Evolutionary conservation across 2,329 filamentous ascomycete genomes (phyloP).

Genomic region (Sporothrix schenckii): DNA sequence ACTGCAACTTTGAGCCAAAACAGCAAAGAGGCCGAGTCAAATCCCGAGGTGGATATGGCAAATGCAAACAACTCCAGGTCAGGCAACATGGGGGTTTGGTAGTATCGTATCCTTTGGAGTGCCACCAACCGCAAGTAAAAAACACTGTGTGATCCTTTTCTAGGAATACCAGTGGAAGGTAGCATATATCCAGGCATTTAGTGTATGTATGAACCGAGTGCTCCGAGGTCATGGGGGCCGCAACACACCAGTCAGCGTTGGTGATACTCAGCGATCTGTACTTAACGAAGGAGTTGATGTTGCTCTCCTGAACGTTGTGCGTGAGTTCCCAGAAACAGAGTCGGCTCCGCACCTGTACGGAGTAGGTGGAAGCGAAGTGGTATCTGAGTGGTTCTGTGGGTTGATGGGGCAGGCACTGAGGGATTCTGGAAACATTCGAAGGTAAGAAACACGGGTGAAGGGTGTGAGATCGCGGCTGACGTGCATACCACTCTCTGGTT

Average conservation of each 20-base stretch:
- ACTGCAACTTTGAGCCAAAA: slow-evolving; percentile 2
- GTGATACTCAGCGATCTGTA: slow-evolving; percentile 1
- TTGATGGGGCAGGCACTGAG: slow-evolving; percentile 15
- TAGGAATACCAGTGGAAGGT: background rate
- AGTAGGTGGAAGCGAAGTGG: background rate
- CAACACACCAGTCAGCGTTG: background rate
- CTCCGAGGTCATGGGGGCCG: background rate
- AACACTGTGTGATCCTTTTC: too few relatives aligned
- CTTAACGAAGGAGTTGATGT: background rate
- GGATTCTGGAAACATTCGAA: slow-evolving; percentile 29
- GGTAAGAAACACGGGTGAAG: background rate
- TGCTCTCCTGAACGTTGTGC: background rate
- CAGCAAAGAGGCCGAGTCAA: slow-evolving; percentile 2
- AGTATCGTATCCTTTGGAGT: background rate
- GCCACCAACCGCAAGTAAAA: background rate
- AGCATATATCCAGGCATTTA: slow-evolving; percentile 1
- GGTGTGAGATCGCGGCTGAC: slow-evolving; percentile 15
- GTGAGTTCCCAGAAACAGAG: too few relatives aligned
- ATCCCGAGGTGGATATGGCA: background rate
- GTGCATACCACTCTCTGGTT: slow-evolving; percentile 12
- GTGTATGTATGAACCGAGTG: slow-evolving; percentile 3
- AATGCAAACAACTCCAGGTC: background rate
- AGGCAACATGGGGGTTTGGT: background rate
- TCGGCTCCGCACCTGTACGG: too few relatives aligned
- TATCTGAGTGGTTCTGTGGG: background rate